Conservation (phyloP, 1,139 yeast species). For the Pichia sp. region DNA sequence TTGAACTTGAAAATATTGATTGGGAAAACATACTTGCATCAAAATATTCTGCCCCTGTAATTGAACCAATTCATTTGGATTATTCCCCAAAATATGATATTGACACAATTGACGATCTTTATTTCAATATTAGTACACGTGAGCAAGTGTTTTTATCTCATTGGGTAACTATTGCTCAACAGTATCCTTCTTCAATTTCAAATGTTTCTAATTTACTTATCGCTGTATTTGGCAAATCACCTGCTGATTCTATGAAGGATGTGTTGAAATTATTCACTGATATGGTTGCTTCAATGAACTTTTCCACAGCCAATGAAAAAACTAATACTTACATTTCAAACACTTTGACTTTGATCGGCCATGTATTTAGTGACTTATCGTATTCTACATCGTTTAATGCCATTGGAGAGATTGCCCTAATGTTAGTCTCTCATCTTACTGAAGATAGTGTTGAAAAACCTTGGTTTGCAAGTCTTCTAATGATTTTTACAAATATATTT, state of each 20-base stretch:
- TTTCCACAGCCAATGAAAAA: conserved; percentile 20
- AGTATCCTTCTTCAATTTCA: conserved; percentile 45
- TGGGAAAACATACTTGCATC: conserved; percentile 3
- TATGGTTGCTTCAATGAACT: conserved; percentile 33
- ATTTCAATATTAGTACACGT: conserved; percentile 32
- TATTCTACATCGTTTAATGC: conserved; percentile 28
- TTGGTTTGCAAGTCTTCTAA: conserved; percentile 48
- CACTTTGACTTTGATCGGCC: conserved; percentile 42
- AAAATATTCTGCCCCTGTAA: conserved; percentile 23
- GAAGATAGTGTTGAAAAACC: conserved; percentile 35
- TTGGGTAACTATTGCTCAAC: conserved; percentile 44
- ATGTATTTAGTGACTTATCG: conserved; percentile 36
- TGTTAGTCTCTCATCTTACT: conserved; percentile 35
- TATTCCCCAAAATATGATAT: conserved; percentile 28
- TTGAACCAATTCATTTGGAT: conserved; percentile 32
- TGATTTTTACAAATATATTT: conserved; percentile 44
- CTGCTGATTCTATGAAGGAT: conserved; percentile 28
- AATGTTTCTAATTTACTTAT: conserved; percentile 46
- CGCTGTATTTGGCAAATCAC: conserved; percentile 30
- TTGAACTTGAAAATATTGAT: conserved; percentile 25
- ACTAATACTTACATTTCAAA: conserved; percentile 36
- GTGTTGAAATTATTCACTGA: conserved; percentile 34
- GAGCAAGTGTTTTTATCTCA: conserved; percentile 37
- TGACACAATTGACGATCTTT: conserved; percentile 36
- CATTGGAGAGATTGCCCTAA: conserved; percentile 34